A percentile compares a stretch with the other conserved stretches of the same genome.
These are phyloP conservation scores for Neurospora intermedia DNA, from an alignment of 495 filamentous ascomycete genomes.

Conservation along the genomic window DNA sequence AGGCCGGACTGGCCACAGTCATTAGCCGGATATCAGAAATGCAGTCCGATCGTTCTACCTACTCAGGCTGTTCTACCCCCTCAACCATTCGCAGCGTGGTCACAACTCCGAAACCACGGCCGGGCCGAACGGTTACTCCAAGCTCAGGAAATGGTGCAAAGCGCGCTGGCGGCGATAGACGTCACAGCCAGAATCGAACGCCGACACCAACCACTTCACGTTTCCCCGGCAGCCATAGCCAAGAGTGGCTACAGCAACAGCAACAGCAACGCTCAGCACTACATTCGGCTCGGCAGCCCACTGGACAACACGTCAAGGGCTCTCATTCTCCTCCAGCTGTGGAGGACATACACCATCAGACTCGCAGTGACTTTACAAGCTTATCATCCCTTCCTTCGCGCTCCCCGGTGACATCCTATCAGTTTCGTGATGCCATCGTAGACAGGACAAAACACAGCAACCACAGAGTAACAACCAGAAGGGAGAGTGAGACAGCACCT, in stretches of 20 bases:
- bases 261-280: not conserved
- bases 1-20: not conserved
- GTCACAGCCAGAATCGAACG: not conserved
- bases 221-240: not conserved
- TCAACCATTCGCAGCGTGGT: not conserved
- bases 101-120: not conserved
- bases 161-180: not conserved
- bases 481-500: not conserved
- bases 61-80: not conserved
- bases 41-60: not conserved
- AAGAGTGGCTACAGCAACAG: not conserved
- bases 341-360: not conserved
- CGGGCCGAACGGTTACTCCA: not conserved
- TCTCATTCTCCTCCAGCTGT: not conserved
- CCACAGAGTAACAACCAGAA: not conserved
- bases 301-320: not conserved
- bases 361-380: not conserved
- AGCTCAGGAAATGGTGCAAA: not conserved
- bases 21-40: not conserved
- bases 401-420: not conserved
- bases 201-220: not conserved
- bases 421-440: not conserved
- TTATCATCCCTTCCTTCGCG: not conserved
- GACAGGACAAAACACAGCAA: not conserved
- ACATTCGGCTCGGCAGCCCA: not conserved